Evolutionary conservation across 495 filamentous ascomycete genomes (phyloP).

Genomic region (Aspergillus asperescens): DNA sequence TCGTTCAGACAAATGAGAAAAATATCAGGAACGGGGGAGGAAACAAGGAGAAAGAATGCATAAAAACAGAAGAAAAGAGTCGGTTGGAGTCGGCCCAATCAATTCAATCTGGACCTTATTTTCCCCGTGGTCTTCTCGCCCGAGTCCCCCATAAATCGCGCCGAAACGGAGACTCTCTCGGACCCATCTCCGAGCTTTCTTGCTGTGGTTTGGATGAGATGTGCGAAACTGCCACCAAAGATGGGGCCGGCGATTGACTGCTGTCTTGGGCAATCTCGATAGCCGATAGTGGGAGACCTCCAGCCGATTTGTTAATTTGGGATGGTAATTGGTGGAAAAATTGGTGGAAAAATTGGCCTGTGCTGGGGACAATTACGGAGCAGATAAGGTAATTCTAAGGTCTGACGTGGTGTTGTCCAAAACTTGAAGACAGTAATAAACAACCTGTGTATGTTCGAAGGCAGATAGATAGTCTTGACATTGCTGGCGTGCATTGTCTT

Average conservation of each 20-base stretch:
- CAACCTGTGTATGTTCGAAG: too few species aligned
- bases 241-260: conserved; percentile 23
- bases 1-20: background rate
- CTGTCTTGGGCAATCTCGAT: conserved; percentile 31
- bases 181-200: conserved; percentile 12
- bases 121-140: background rate
- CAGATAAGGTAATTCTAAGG: too few species aligned
- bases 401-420: too few species aligned
- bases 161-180: conserved; percentile 15
- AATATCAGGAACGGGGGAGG: background rate
- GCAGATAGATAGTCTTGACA: too few species aligned
- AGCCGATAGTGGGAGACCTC: conserved; percentile 21
- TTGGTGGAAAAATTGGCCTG: background rate
- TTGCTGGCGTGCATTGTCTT: too few species aligned
- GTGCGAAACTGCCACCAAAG: conserved; percentile 22
- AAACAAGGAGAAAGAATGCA: background rate
- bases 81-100: conserved; percentile 4
- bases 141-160: conserved; percentile 1
- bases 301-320: conserved; percentile 15
- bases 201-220: conserved; percentile 9
- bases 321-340: conserved; percentile 31
- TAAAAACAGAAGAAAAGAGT: conserved; percentile 2
- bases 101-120: background rate
- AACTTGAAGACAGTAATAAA: too few species aligned
- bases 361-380: background rate